Percentiles rank a stretch among this genome's conserved stretches.
phyloP scores from a whole-genome alignment of 495 filamentous ascomycete genomes.

The Tuber magnatum region DNA sequence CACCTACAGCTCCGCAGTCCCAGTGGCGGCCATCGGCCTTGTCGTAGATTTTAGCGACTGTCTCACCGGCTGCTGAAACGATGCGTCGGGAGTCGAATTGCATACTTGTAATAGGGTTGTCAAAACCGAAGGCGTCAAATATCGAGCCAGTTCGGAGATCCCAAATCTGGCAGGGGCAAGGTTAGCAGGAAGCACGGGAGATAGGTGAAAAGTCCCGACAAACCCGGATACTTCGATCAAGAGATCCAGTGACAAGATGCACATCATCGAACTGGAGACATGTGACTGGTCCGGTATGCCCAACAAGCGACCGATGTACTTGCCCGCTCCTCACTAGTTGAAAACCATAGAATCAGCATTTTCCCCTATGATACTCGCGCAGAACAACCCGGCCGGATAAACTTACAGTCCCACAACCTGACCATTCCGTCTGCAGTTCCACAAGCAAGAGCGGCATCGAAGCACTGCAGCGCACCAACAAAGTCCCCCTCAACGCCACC shows the following conservation, averaged over 20 bases:
- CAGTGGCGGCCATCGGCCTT: conserved; percentile 92
- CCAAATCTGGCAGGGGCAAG: conserved; percentile 67
- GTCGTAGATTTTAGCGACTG: conserved; percentile 94
- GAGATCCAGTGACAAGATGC: conserved; percentile 87
- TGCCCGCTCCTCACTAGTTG: conserved; percentile 70
- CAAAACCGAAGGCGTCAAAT: conserved; percentile 92
- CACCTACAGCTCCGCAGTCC: conserved; percentile 80
- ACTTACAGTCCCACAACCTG: conserved; percentile 73
- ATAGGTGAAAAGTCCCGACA: conserved; percentile 42
- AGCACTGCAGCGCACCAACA: conserved; percentile 90
- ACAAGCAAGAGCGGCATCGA: conserved; percentile 94
- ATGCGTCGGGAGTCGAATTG: conserved; percentile 93
- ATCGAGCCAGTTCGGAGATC: conserved; percentile 95
- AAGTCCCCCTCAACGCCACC: conserved; percentile 65
- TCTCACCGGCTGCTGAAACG: conserved; percentile 80
- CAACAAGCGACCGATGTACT: conserved; percentile 90
- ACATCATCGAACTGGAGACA: conserved; percentile 95
- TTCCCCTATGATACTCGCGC: not conserved
- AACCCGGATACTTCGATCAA: conserved; percentile 90
- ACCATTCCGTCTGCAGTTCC: conserved; percentile 98
- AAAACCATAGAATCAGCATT: conserved; percentile 8
- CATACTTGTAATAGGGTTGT: conserved; percentile 90
- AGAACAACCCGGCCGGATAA: not conserved
- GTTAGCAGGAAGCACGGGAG: conserved; percentile 20
- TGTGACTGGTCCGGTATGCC: conserved; percentile 92